Base-by-base conservation (phyloP, 192 early-diverging fungal species). In the Coemansia sp. region DNA sequence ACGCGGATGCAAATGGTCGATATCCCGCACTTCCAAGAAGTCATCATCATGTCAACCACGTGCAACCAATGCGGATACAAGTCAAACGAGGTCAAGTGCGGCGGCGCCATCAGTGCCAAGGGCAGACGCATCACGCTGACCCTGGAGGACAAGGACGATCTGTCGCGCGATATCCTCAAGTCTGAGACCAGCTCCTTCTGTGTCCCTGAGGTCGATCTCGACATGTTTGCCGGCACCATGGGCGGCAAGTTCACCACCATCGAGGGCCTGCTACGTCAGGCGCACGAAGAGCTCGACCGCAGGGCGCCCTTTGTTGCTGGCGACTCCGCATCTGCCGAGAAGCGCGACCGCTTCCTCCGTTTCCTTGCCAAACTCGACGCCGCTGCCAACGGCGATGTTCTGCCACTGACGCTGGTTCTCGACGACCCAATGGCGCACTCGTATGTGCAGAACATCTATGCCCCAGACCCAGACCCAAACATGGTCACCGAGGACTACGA, bases 221-320 rank as follows among this genome's bases (percentile, higher is more conserved):
- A 97, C 74, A 76, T 98, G 77, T 78, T 87, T 26, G 81, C 88
- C 8, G 96, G 96, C 45, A 98, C 96, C 3, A 80, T 98, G 65
- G 96, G 96, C 55, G 96, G 96, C 8, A 86, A 93, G 40, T 98
- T 98, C 71, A 98, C 96, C 4, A 98, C 96, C 4, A 88, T 98
- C 22, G 96, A 98, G 79, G 96, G 96, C 8, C 84, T 98, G 55
- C 70, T 98, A 66, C 78, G 86, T 39, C 95, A 97, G 82, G 90
- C 97, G 5, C 86, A 94, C 63, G 91, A 94, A 1, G 94, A 98
- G 84, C 84, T 97, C 16, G 74, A 86, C 43, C 77, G 67, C 9
- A 84, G 85, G 52, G 77, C 87, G 15, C 88, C 89, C n/a, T 91
- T 90, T 71, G 63, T 86, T 26, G 68, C 71, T 6, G 96, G 95